phyloP scores from a whole-genome alignment of 352 stramenopile species.

The Pythium volutum region DNA sequence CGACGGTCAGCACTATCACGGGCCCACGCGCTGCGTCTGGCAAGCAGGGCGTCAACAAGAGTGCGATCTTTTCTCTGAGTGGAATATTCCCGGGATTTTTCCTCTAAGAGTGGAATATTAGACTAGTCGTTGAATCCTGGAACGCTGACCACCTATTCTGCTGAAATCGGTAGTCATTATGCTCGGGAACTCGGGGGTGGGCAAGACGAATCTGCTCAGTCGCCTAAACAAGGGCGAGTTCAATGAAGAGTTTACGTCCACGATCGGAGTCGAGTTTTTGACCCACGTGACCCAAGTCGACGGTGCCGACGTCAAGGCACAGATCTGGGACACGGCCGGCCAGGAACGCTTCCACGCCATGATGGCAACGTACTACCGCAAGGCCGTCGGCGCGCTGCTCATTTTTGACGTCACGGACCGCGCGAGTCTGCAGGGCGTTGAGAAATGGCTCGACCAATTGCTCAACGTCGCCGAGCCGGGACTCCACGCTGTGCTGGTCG shows the following conservation, averaged over 20 bases:
- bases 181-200: constrained; percentile 81
- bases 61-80: constrained; percentile 26
- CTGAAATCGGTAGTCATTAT: constrained; percentile 50
- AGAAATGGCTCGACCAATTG: constrained; percentile 72
- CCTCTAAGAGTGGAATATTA: no score
- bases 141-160: no score
- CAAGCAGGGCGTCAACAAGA: constrained; percentile 66
- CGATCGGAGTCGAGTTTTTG: constrained; percentile 87
- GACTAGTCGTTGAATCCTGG: no score
- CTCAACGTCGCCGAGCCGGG: constrained; percentile 70
- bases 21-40: constrained; percentile 24
- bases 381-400: constrained; percentile 66
- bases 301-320: constrained; percentile 67
- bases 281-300: constrained; percentile 76
- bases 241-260: constrained; percentile 79
- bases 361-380: constrained; percentile 89
- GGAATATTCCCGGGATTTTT: background rate
- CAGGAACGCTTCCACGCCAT: constrained; percentile 87
- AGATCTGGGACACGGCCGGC: constrained; percentile 89
- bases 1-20: background rate
- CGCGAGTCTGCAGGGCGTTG: constrained; percentile 46
- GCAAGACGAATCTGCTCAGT: constrained; percentile 84
- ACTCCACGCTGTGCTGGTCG: constrained; percentile 61
- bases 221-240: constrained; percentile 83
- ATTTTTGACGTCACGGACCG: constrained; percentile 76